Conservation (phyloP, 805 yeast genomes). For the Debaryomyces hansenii region DNA sequence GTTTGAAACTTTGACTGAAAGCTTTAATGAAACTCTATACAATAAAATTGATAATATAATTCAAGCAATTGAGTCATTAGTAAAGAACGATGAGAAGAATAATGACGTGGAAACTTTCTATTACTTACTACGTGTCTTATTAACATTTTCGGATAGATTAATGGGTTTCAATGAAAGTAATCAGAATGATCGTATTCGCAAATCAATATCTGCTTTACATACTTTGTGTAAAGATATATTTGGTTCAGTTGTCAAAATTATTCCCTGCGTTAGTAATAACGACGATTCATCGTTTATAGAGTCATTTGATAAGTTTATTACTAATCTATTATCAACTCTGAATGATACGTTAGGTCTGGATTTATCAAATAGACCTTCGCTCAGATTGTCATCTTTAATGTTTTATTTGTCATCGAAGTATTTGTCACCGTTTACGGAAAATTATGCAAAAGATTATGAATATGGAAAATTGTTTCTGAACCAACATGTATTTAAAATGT, state of each 20-base stretch:
- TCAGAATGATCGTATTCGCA: not conserved
- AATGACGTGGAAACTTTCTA: conserved; percentile 8
- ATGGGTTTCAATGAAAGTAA: not conserved
- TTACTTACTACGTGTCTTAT: conserved; percentile 10
- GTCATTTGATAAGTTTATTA: not conserved
- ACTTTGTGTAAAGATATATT: conserved; percentile 3
- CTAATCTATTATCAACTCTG: not conserved
- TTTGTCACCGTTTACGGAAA: conserved; percentile 7
- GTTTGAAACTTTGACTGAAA: conserved; percentile 11
- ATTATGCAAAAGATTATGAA: conserved; percentile 2
- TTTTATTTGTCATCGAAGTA: conserved; percentile 15
- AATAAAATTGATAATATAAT: conserved; percentile 8
- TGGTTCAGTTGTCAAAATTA: not conserved
- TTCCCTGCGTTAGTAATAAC: not conserved
- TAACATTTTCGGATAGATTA: conserved; percentile 2
- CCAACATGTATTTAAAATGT: conserved; percentile 12
- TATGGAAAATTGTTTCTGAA: conserved; percentile 23
- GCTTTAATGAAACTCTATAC: conserved; percentile 11
- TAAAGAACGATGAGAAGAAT: not conserved
- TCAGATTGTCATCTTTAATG: conserved; percentile 18
- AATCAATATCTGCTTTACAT: conserved; percentile 2
- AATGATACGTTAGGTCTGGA: not conserved
- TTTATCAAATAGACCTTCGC: conserved; percentile 14
- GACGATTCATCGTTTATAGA: not conserved
- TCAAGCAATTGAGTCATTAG: not conserved